Conservation (phyloP, 257 asterid genomes). For the Salvia miltiorrhiza region DNA sequence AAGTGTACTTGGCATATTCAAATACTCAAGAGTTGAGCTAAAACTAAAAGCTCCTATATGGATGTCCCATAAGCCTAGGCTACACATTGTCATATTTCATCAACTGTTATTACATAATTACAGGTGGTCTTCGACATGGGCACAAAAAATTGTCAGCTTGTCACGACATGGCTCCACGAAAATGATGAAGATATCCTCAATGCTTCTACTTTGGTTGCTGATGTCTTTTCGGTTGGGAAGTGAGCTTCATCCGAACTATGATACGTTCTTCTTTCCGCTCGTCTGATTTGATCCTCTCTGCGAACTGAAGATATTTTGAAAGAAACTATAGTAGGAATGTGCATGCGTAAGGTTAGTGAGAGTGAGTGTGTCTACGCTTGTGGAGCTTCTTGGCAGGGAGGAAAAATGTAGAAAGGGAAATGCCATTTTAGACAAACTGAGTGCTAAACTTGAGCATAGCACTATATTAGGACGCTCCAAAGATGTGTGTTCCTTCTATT, state of each 20-base stretch:
- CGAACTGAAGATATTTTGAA: no score
- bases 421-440: no score
- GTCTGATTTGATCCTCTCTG: no score
- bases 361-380: no score
- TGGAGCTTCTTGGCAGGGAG: no score
- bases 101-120: constrained; percentile 8
- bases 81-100: not conserved
- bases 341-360: no score
- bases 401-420: no score
- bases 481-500: no score
- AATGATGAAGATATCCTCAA: constrained; percentile 20
- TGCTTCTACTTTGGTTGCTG: not conserved
- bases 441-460: no score
- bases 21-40: not conserved
- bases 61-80: not conserved
- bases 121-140: constrained; percentile 53
- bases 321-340: no score
- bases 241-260: not conserved
- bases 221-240: not conserved
- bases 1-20: not conserved
- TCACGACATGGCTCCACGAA: constrained; percentile 23
- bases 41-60: not conserved
- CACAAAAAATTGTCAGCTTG: constrained; percentile 32
- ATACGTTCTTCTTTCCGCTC: not conserved
- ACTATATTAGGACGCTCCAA: no score